A percentile compares a stretch with the other conserved stretches of the same genome.
These are phyloP conservation scores for Aspergillus aculeatus DNA, from an alignment of 2,329 filamentous ascomycete genomes.

Conservation along the genomic window DNA sequence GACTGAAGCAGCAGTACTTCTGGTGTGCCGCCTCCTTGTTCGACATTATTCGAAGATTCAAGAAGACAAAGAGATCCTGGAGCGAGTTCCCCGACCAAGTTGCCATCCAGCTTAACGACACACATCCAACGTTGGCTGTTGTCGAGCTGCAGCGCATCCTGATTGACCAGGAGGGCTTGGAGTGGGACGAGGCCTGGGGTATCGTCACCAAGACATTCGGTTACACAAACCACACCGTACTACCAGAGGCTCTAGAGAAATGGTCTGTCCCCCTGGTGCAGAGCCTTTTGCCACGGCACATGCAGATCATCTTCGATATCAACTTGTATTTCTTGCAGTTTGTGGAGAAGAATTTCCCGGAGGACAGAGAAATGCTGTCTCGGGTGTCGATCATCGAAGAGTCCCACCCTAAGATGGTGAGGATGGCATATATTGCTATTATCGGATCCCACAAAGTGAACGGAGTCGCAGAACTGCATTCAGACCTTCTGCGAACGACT, in stretches of 20 bases:
- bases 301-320: constrained; percentile 98
- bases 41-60: constrained; percentile 96
- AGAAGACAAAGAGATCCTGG: constrained; percentile 92
- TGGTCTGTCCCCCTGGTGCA: constrained; percentile 94
- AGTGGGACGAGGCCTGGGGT: constrained; percentile 90
- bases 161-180: constrained; percentile 81
- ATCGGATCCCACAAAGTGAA: constrained; percentile 99
- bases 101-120: constrained; percentile 97
- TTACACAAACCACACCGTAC: constrained; percentile 97
- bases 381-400: constrained; percentile 98
- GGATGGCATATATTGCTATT: constrained; percentile 93
- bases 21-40: constrained; percentile 97
- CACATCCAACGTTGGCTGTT: constrained; percentile 92
- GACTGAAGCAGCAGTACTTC: constrained; percentile 99
- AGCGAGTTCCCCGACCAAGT: constrained; percentile 89
- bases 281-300: constrained; percentile 86
- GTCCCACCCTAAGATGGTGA: constrained; percentile 93
- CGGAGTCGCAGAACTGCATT: constrained; percentile 95
- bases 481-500: constrained; percentile 96
- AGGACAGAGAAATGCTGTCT: constrained; percentile 78
- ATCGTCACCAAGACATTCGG: constrained; percentile 79
- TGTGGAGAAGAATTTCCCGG: constrained; percentile 87
- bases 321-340: constrained; percentile 89
- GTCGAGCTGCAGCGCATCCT: constrained; percentile 94
- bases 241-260: constrained; percentile 95